Evolutionary conservation across 345 rosid genomes (phyloP).

Genomic region (Firmiana major): DNA sequence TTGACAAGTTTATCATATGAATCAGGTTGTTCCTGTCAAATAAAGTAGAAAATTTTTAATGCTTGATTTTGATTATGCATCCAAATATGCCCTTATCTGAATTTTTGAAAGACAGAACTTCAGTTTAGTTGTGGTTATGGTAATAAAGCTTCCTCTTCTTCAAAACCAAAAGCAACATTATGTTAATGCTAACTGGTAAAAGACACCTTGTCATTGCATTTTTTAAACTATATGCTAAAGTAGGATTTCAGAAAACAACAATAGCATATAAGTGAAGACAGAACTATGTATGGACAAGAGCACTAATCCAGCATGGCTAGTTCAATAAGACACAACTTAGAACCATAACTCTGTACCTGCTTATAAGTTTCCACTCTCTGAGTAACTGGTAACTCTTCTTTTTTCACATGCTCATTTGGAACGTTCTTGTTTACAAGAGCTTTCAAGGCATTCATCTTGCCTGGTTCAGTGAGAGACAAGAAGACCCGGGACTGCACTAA

Average conservation of each 20-base stretch:
- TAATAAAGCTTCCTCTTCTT: not conserved
- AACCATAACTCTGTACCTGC: constrained; percentile 35
- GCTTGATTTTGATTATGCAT: not conserved
- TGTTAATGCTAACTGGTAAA: not conserved
- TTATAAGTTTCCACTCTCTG: constrained; percentile 22
- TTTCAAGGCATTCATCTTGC: constrained; percentile 57
- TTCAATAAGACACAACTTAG: not conserved
- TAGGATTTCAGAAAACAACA: not conserved
- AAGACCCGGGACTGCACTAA: constrained; percentile 58
- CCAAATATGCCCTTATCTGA: not conserved
- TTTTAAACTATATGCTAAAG: not conserved
- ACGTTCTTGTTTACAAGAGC: constrained; percentile 43
- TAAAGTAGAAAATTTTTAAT: not conserved
- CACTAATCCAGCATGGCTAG: not conserved
- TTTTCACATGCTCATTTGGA: constrained; percentile 34
- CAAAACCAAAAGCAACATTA: not conserved
- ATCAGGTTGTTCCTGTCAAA: constrained; percentile 45
- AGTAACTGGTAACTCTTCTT: constrained; percentile 23
- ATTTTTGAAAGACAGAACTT: not conserved
- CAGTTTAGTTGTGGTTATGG: not conserved
- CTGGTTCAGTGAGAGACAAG: constrained; percentile 58
- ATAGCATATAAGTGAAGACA: not conserved
- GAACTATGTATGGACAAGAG: not conserved
- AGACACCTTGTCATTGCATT: not conserved
- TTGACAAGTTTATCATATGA: constrained; percentile 56